Percentiles rank a stretch among this genome's conserved stretches.
Evolutionary conservation across 1,139 yeast genomes (phyloP).

Genomic region (Magnusiomyces fungicola): DNA sequence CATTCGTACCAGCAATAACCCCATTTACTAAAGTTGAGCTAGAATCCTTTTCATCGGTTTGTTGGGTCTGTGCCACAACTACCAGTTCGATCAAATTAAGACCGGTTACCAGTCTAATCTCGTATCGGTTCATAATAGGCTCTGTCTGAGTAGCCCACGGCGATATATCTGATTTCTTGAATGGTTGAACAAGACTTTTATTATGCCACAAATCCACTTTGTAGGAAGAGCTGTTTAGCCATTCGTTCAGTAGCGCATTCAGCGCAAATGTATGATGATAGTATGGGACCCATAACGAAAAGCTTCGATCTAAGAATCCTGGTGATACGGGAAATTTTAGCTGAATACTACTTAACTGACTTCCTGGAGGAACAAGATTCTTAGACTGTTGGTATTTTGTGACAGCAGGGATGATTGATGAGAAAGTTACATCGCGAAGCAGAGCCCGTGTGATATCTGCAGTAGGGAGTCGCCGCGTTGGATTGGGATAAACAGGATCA

Average conservation of each 20-base stretch:
- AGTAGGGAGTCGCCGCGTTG: neutral
- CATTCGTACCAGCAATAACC: too few relatives aligned
- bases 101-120: neutral
- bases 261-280: neutral
- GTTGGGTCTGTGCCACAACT: neutral
- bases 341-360: neutral
- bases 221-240: neutral
- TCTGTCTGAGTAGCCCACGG: neutral
- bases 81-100: neutral
- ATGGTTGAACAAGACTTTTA: neutral
- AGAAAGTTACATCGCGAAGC: neutral
- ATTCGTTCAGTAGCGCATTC: neutral
- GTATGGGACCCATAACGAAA: slow-evolving; percentile 2
- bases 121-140: neutral
- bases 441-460: neutral
- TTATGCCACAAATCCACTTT: neutral
- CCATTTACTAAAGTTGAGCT: too few relatives aligned
- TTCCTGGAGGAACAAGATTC: neutral
- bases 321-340: neutral
- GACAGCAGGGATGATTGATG: neutral
- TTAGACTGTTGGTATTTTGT: slow-evolving; percentile 1
- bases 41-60: too few relatives aligned
- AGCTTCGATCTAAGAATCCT: neutral
- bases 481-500: neutral
- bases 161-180: neutral